These are phyloP conservation scores for Suillus paluster DNA, from an alignment of 768 basidiomycete genomes.

Conservation along the genomic window DNA sequence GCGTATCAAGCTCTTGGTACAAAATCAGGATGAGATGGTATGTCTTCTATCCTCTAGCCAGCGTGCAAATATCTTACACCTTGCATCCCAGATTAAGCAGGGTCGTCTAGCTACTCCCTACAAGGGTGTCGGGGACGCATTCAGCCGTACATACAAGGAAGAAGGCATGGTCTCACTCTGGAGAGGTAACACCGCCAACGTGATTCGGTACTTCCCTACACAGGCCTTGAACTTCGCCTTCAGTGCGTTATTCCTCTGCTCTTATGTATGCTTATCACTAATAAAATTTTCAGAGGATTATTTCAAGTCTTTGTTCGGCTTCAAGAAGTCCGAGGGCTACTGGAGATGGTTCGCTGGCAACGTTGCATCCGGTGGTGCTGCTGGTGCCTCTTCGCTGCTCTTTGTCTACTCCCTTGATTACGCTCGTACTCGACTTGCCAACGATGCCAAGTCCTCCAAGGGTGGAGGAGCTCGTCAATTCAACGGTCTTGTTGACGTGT, in stretches of 20 bases:
- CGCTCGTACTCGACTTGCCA: constrained; percentile 98
- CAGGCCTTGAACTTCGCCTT: constrained; percentile 99
- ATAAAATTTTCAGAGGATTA: constrained; percentile 70
- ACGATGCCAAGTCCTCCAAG: constrained; percentile 96
- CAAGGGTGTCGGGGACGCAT: constrained; percentile 96
- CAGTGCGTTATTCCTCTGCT: constrained; percentile 62
- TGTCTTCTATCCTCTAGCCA: constrained; percentile 17
- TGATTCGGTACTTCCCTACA: constrained; percentile 99
- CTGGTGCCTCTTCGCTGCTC: constrained; percentile 97
- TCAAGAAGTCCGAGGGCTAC: constrained; percentile 98
- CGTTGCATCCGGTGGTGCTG: constrained; percentile 97
- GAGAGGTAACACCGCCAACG: constrained; percentile 99
- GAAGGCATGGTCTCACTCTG: constrained; percentile 96
- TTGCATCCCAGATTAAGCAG: constrained; percentile 84
- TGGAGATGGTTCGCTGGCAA: constrained; percentile 99
- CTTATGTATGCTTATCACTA: neutral
- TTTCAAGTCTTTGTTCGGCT: constrained; percentile 98
- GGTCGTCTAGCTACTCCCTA: constrained; percentile 96
- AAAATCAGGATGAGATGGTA: constrained; percentile 99
- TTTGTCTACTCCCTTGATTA: constrained; percentile 99
- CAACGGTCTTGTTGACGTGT: constrained; percentile 97
- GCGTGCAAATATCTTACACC: neutral
- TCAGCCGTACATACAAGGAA: constrained; percentile 87
- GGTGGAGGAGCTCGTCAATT: constrained; percentile 93
- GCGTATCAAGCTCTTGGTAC: constrained; percentile 97